Conservation (phyloP, 306 rosid genomes). For the Leucaena leucocephala region DNA sequence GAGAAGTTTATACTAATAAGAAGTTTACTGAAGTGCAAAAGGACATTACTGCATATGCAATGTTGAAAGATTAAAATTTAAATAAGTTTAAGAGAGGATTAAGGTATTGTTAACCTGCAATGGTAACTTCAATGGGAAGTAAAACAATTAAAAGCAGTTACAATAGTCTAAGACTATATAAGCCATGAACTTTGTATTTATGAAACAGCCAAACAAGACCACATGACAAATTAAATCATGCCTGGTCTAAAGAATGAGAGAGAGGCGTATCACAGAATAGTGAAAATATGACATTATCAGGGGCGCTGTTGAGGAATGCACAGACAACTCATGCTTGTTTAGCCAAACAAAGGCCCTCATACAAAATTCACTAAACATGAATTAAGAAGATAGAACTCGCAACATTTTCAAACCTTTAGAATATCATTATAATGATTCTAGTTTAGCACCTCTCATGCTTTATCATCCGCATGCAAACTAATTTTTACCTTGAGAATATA, state of each 20-base stretch:
- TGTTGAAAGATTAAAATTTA: neutral
- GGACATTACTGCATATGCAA: neutral
- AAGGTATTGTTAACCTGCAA: neutral
- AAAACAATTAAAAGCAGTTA: neutral
- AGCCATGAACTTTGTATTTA: neutral
- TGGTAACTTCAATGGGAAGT: neutral
- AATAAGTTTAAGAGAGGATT: neutral
- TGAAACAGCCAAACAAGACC: neutral
- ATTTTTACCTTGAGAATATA: neutral
- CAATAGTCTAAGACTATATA: neutral
- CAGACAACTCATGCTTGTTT: neutral
- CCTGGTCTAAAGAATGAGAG: neutral
- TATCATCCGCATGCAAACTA: neutral
- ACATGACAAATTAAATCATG: neutral
- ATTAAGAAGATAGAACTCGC: neutral
- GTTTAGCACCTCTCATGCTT: neutral
- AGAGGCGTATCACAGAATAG: neutral
- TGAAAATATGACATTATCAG: neutral
- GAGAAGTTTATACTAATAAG: neutral
- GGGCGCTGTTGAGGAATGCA: neutral
- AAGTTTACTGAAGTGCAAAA: neutral
- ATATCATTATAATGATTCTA: neutral
- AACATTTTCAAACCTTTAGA: neutral
- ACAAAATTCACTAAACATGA: neutral
- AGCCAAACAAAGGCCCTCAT: neutral